Percentiles rank a stretch among this genome's conserved stretches.
phyloP scores from a whole-genome alignment of 2,329 filamentous ascomycete species.

The Nothopassalora personata region DNA sequence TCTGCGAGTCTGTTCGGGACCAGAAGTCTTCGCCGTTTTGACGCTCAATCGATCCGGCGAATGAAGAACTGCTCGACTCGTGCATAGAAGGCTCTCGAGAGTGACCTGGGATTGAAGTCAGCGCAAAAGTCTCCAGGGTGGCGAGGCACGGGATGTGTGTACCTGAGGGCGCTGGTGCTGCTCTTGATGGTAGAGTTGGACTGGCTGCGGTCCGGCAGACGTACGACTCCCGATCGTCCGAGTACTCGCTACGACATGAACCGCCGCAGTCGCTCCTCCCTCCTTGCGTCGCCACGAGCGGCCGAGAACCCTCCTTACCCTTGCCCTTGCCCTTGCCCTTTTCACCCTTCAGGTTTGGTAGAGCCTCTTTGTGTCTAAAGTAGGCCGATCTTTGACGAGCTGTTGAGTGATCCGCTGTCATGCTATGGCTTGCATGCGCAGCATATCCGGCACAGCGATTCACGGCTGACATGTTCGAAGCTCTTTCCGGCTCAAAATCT shows the following conservation, averaged over 20 bases:
- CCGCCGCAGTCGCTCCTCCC: background rate
- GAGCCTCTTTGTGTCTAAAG: conserved; percentile 3
- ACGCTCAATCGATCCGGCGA: background rate
- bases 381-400: background rate
- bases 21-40: background rate
- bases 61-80: background rate
- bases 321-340: conserved; percentile 2
- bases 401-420: background rate
- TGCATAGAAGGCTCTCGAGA: background rate
- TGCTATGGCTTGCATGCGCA: background rate
- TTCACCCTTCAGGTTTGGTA: background rate
- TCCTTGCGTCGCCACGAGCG: background rate
- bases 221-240: background rate
- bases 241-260: background rate
- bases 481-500: background rate
- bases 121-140: background rate
- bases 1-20: background rate
- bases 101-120: background rate
- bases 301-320: background rate
- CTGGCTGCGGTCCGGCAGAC: background rate
- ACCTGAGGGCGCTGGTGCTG: background rate
- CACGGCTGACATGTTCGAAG: background rate
- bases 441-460: background rate
- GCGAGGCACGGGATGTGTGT: background rate
- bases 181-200: background rate